Evolutionary conservation across 192 early-diverging fungal genomes (phyloP).

Genomic region (Haplosporangium gracile): DNA sequence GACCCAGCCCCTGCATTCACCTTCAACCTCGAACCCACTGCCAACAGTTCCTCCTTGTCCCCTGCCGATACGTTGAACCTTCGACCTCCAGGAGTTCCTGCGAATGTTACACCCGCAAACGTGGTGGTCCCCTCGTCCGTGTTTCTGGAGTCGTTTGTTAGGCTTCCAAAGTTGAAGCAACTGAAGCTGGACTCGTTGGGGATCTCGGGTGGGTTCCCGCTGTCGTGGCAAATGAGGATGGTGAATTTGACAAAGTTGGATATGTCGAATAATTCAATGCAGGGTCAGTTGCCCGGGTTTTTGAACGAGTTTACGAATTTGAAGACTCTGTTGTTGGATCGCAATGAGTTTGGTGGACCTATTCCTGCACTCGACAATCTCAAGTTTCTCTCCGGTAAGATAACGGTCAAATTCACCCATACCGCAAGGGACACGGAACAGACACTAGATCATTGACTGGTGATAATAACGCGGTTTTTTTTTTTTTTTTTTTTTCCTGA

Average conservation of each 20-base stretch:
- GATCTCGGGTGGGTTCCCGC: conserved; percentile 30
- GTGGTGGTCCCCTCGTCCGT: conserved; percentile 15
- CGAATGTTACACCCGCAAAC: conserved; percentile 12
- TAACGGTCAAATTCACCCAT: too few species aligned
- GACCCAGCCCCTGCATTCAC: conserved; percentile 24
- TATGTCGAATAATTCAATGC: conserved; percentile 52
- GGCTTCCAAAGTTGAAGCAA: conserved; percentile 29
- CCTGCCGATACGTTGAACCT: not conserved
- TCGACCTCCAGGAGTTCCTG: not conserved
- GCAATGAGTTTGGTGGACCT: conserved; percentile 52
- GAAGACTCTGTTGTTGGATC: conserved; percentile 42
- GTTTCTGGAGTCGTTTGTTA: conserved; percentile 29
- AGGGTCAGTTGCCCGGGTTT: conserved; percentile 29
- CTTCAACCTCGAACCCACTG: conserved; percentile 30
- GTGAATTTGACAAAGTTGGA: conserved; percentile 46
- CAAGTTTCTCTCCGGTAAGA: conserved; percentile 19
- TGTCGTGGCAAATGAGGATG: conserved; percentile 47
- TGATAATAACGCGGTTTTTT: not conserved
- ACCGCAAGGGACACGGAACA: not conserved
- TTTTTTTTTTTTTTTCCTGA: not conserved
- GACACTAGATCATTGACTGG: not conserved
- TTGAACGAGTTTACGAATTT: conserved; percentile 30
- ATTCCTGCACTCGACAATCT: conserved; percentile 22
- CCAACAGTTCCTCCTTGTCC: not conserved
- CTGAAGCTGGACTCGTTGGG: conserved; percentile 44